Conservation (phyloP, 2,329 filamentous ascomycete species). For the Phyllosticta capitalensis region DNA sequence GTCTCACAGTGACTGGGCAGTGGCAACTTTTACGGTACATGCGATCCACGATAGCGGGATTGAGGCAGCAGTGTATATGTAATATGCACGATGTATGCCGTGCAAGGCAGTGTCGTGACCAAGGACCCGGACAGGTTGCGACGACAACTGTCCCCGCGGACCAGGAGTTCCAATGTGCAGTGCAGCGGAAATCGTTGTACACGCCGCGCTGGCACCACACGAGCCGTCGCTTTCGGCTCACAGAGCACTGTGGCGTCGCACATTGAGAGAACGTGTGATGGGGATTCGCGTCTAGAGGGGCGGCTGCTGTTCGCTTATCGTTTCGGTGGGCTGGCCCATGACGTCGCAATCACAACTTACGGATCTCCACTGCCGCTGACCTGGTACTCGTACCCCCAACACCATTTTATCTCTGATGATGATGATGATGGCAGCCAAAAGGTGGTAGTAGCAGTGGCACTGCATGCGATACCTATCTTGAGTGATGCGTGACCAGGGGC, state of each 20-base stretch:
- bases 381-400: conserved; percentile 1
- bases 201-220: conserved; percentile 10
- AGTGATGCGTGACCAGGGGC: neutral
- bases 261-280: conserved; percentile 10
- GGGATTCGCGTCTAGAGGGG: conserved; percentile 7
- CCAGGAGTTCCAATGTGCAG: conserved; percentile 2
- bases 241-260: conserved; percentile 9
- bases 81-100: too few species aligned
- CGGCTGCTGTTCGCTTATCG: conserved; percentile 10
- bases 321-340: conserved; percentile 7
- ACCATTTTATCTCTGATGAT: too few species aligned
- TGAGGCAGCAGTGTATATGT: too few species aligned
- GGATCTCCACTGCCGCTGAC: conserved; percentile 7
- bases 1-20: neutral
- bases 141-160: neutral
- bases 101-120: neutral
- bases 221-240: conserved; percentile 10
- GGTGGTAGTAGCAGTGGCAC: too few species aligned
- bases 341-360: conserved; percentile 6
- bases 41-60: neutral
- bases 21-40: neutral
- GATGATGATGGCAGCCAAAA: neutral
- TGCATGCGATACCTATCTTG: too few species aligned
- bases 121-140: neutral
- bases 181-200: neutral